These are phyloP conservation scores for Dianthus caryophyllus DNA, from an alignment of 148 eudicot genomes.

Conservation along the genomic window DNA sequence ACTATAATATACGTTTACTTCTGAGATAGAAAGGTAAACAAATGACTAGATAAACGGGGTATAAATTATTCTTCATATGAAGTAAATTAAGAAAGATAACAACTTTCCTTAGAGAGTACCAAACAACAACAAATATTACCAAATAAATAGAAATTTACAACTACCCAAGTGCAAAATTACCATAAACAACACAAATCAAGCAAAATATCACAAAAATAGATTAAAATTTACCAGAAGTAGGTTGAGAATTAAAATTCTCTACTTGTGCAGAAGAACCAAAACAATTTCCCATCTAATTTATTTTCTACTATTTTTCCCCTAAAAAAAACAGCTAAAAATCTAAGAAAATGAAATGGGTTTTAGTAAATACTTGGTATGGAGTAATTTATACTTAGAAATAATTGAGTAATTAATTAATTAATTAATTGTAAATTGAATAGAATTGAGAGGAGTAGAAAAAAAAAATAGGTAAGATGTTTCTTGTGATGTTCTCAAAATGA, in stretches of 20 bases:
- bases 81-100: neutral
- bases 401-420: neutral
- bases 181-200: neutral
- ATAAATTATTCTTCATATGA: no score
- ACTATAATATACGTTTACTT: no score
- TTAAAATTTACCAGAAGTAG: constrained; percentile 37
- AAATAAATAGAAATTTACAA: neutral
- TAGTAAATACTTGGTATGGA: no score
- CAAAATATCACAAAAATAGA: neutral
- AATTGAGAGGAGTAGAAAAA: neutral
- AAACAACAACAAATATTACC: no score
- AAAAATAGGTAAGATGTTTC: neutral
- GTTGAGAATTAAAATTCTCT: constrained; percentile 47
- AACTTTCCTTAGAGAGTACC: no score
- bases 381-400: neutral
- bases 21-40: no score
- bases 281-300: constrained; percentile 67
- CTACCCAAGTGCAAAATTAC: constrained; percentile 4
- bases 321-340: neutral
- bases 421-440: neutral
- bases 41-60: no score
- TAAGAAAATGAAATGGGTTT: neutral
- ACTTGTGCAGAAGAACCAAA: constrained; percentile 73
- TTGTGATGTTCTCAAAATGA: neutral
- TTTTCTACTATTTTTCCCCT: neutral